phyloP scores from a whole-genome alignment of 2,329 filamentous ascomycete genomes.

The Westerdykella aurantiaca region DNA sequence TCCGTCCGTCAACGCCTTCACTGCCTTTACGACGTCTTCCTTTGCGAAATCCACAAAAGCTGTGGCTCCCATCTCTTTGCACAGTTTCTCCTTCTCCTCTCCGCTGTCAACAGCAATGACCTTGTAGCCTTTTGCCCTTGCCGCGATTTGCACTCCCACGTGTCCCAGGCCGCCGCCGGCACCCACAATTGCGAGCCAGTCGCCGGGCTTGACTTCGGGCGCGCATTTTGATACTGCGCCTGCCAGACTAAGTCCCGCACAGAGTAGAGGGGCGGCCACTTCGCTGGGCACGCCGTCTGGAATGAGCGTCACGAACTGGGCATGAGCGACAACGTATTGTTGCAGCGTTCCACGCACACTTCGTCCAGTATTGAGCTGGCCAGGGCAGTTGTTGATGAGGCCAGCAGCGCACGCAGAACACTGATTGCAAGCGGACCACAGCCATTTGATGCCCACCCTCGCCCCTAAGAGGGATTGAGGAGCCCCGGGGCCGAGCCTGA shows the following conservation, averaged over 20 bases:
- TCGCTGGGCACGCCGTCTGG: slow-evolving; percentile 35
- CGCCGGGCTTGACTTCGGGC: slow-evolving; percentile 64
- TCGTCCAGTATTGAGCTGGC: slow-evolving; percentile 40
- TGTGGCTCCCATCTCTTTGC: slow-evolving; percentile 62
- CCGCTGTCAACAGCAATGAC: slow-evolving; percentile 80
- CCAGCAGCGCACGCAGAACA: slow-evolving; percentile 36
- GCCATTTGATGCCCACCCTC: slow-evolving; percentile 43
- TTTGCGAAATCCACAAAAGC: slow-evolving; percentile 74
- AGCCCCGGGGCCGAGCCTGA: slow-evolving; percentile 30
- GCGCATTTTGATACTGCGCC: slow-evolving; percentile 81
- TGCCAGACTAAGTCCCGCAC: slow-evolving; percentile 54
- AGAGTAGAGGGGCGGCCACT: slow-evolving; percentile 33
- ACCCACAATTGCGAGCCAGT: slow-evolving; percentile 76
- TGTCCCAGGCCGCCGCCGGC: slow-evolving; percentile 76
- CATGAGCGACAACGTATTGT: slow-evolving; percentile 32
- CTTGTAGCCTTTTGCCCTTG: slow-evolving; percentile 78
- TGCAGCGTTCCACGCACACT: slow-evolving; percentile 34
- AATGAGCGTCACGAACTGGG: slow-evolving; percentile 28
- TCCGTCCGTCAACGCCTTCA: slow-evolving; percentile 38
- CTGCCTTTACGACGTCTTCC: slow-evolving; percentile 37
- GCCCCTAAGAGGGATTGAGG: slow-evolving; percentile 24
- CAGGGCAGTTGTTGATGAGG: slow-evolving; percentile 39
- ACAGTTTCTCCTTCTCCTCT: slow-evolving; percentile 68
- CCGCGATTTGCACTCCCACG: slow-evolving; percentile 72
- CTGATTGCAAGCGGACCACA: slow-evolving; percentile 39